Conservation (phyloP, 169 alveolate genomes). For the Plasmodium gonderi region DNA sequence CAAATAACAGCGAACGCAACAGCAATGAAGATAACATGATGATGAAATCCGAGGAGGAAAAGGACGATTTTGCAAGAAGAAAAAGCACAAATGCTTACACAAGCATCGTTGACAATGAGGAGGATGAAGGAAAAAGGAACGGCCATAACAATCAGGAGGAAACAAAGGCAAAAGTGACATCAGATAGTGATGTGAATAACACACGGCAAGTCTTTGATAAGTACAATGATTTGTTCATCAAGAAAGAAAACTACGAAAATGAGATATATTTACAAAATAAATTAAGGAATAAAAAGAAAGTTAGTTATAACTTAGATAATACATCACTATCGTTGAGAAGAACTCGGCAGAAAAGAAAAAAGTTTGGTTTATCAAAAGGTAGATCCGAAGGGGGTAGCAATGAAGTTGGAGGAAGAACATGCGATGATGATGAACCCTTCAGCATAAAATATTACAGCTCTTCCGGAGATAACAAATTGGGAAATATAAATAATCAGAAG, state of each 20-base stretch:
- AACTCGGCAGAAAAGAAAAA: not conserved
- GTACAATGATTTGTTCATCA: constrained; percentile 28
- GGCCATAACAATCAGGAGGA: constrained; percentile 3
- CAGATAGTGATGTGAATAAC: constrained; percentile 42
- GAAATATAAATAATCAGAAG: constrained; percentile 20
- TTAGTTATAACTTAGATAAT: constrained; percentile 60
- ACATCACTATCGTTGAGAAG: constrained; percentile 55
- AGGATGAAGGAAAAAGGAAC: constrained; percentile 5
- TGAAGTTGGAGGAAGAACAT: not conserved
- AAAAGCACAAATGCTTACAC: not conserved
- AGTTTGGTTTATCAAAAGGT: not conserved
- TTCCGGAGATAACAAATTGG: constrained; percentile 23
- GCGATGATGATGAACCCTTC: not conserved
- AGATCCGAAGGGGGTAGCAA: not conserved
- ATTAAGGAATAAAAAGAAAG: constrained; percentile 50
- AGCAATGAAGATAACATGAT: not conserved
- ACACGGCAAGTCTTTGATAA: not conserved
- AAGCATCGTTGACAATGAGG: not conserved
- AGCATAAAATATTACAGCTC: constrained; percentile 40
- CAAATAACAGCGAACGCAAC: not conserved
- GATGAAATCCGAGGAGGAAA: not conserved
- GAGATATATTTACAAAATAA: constrained; percentile 39
- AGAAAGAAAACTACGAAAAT: constrained; percentile 22
- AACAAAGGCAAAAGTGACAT: not conserved
- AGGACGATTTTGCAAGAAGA: not conserved